Conservation (phyloP, 306 rosid species). For the Quercus dentata region DNA sequence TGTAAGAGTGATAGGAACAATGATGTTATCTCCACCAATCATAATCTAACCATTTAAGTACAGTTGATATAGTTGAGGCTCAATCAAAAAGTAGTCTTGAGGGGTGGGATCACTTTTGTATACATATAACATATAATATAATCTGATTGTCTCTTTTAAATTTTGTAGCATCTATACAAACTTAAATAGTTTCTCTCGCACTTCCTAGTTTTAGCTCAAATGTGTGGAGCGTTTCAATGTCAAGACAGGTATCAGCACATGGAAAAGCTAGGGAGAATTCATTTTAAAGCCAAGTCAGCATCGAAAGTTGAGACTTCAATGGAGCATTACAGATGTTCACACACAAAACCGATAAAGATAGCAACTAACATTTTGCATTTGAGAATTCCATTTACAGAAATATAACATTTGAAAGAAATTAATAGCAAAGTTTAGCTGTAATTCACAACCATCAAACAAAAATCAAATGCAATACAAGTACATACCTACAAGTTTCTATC, state of each 20-base stretch:
- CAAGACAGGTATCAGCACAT: neutral
- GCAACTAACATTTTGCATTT: slow-evolving; percentile 13
- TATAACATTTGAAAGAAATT: slow-evolving; percentile 5
- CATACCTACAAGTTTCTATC: neutral
- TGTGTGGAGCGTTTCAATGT: neutral
- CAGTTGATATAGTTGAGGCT: neutral
- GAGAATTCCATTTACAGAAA: slow-evolving; percentile 12
- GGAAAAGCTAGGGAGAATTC: neutral
- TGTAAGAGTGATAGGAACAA: no score
- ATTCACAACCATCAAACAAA: neutral
- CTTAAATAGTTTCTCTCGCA: neutral
- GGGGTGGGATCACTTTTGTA: neutral
- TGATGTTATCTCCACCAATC: neutral
- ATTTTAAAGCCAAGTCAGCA: neutral
- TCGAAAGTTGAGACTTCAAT: slow-evolving; percentile 7
- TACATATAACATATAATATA: neutral
- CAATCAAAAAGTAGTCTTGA: neutral
- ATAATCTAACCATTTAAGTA: neutral
- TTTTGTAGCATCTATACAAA: neutral
- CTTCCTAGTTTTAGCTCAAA: neutral
- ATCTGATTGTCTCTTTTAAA: neutral
- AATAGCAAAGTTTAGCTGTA: slow-evolving; percentile 1
- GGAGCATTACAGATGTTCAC: neutral
- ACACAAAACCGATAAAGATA: slow-evolving; percentile 8
- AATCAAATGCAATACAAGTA: neutral